Conservation (phyloP, 2,329 filamentous ascomycete species). For the Fusarium secorum region DNA sequence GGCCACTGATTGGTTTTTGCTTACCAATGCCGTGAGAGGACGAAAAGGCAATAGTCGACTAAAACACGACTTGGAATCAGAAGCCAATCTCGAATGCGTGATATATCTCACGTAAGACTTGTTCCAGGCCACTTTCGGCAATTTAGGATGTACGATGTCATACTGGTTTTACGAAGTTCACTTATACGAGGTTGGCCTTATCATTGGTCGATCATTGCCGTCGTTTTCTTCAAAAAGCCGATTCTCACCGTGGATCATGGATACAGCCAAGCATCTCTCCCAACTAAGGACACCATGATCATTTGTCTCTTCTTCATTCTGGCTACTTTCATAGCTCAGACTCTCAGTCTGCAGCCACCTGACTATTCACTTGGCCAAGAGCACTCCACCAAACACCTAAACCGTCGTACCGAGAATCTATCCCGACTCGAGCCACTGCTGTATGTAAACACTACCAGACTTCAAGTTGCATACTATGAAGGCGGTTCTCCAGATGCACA, state of each 20-base stretch:
- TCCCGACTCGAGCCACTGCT: neutral
- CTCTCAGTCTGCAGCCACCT: neutral
- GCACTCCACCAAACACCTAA: neutral
- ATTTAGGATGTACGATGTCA: rapidly evolving
- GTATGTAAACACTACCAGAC: neutral
- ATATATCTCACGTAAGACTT: neutral
- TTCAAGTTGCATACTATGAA: neutral
- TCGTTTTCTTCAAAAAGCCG: neutral
- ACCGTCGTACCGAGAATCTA: rapidly evolving
- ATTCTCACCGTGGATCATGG: neutral
- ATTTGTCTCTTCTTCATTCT: neutral
- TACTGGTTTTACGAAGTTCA: neutral
- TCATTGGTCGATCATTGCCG: neutral
- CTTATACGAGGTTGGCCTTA: neutral
- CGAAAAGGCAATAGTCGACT: rapidly evolving
- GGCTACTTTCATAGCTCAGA: neutral
- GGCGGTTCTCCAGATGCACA: neutral
- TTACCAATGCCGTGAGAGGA: neutral
- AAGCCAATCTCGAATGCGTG: rapidly evolving
- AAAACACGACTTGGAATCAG: neutral
- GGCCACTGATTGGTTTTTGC: too few species aligned
- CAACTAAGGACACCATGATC: neutral
- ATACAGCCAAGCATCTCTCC: neutral
- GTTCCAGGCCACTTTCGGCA: neutral
- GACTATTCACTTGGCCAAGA: neutral